Evolutionary conservation across 2,329 filamentous ascomycete genomes (phyloP).

Genomic region (Hypoxylon sp.): DNA sequence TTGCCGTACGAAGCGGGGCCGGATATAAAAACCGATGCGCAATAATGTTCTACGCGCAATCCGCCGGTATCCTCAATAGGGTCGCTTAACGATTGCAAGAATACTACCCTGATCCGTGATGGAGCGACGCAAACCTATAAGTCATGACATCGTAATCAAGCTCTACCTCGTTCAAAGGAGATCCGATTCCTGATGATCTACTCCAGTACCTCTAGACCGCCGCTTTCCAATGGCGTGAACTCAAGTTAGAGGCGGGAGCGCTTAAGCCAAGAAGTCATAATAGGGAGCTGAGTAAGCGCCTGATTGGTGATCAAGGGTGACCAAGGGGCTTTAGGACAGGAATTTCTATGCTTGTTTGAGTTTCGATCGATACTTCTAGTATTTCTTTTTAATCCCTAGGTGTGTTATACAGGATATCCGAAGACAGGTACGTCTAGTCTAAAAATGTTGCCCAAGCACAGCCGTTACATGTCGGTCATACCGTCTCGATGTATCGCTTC

Average conservation of each 20-base stretch:
- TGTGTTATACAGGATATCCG: conserved; percentile 25
- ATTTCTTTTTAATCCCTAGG: background rate
- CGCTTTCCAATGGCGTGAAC: background rate
- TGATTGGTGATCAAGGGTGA: too few species aligned
- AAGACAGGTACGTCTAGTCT: conserved; percentile 10
- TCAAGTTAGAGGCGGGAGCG: background rate
- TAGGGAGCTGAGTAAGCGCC: background rate
- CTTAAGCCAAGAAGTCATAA: background rate
- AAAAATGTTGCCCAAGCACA: conserved; percentile 5
- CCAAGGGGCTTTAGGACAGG: background rate
- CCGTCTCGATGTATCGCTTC: conserved; percentile 82
- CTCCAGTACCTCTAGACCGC: background rate
- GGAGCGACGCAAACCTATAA: background rate
- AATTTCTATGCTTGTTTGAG: background rate
- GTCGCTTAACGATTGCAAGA: background rate
- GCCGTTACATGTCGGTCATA: conserved; percentile 54
- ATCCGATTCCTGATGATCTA: background rate
- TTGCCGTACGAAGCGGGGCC: conserved; percentile 20
- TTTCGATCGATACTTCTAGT: background rate
- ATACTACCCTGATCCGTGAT: background rate
- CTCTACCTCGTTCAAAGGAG: background rate
- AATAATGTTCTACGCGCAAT: background rate
- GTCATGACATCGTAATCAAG: background rate
- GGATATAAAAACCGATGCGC: background rate
- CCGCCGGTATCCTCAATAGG: conserved; percentile 1